Evolutionary conservation across 2,329 filamentous ascomycete species (phyloP), one percentile per base, ranked within the genome.

Genomic region (Talaromyces sp.): DNA sequence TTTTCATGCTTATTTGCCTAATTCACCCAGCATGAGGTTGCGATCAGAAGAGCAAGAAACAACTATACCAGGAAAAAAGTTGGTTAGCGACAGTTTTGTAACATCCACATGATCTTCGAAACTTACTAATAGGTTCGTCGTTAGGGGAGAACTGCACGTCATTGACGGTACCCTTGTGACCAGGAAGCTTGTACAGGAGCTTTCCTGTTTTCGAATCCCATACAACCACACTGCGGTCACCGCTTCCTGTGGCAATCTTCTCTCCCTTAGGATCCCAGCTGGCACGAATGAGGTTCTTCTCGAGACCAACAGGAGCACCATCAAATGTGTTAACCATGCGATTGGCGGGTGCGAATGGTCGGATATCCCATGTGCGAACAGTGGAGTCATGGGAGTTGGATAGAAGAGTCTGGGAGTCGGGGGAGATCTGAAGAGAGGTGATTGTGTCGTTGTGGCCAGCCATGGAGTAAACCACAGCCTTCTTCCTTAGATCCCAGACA

Each of bases 381-480:
- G 93, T 96, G 17, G 89, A 91, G 72, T 99, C 94, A 80, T 97
- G 94, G 7, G 91, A 88, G 66, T 96, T 94, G 2, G 93, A 97
- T 3, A 97, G 79, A 3, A 99, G 81, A 0, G 88, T 89, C 72
- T 97, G 92, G 35, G 90, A 89, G 70, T 99, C 93, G 0, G 94
- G 93, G 2, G 93, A 97, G n/a, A 97, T 84, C 49, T 89, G 82
- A 42, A 99, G 80, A 11, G 91, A 96, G 3, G 92, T 96, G 58
- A 99, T 81, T 0, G 93, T 97, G 69, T 99, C 94, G 48, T 86
- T 88, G 71, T 99, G 94, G 0, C 94, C 94, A 11, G 89, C 75
- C 81, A 99, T 87, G 1, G 88, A 88, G 73, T 97, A 97, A 5
- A 91, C 86, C 2, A 95, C 84, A 6, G 88, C 84, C 74, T 95